Conservation (phyloP, 2,329 filamentous ascomycete species). For the Ophiobolus disseminans region DNA sequence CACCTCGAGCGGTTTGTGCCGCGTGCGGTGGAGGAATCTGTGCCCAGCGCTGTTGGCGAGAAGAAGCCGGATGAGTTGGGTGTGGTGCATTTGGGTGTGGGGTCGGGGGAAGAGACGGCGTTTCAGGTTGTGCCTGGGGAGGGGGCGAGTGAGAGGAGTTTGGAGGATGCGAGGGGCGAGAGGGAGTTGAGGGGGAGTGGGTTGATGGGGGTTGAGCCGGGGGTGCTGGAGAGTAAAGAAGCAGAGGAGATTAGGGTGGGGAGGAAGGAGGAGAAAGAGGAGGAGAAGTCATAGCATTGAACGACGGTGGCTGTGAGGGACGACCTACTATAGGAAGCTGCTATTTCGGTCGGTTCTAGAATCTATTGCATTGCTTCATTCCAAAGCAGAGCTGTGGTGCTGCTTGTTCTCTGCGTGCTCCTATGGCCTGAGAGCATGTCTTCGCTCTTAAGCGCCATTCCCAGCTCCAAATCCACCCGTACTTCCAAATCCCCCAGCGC, state of each 20-base stretch:
- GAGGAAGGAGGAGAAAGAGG: background rate
- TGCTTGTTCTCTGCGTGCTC: background rate
- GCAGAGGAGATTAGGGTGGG: background rate
- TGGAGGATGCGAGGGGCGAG: constrained; percentile 1
- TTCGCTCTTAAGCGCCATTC: constrained; percentile 18
- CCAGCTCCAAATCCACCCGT: constrained; percentile 46
- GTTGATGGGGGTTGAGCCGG: constrained; percentile 6
- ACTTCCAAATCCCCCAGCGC: constrained; percentile 70
- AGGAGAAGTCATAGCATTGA: background rate
- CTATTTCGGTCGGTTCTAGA: no score
- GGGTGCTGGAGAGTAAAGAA: background rate
- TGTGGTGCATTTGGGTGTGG: constrained; percentile 33
- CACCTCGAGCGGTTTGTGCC: constrained; percentile 67
- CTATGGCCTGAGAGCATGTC: background rate
- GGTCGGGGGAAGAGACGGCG: constrained; percentile 15
- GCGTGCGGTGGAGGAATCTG: constrained; percentile 39
- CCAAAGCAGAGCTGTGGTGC: background rate
- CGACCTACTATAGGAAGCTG: no score
- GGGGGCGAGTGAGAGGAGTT: no score
- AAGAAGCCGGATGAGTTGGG: constrained; percentile 27
- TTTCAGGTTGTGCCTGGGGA: constrained; percentile 27
- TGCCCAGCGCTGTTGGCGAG: constrained; percentile 18
- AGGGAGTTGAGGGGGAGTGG: constrained; percentile 1
- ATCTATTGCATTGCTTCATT: no score
- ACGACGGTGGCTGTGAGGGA: no score